Percentiles rank a stretch among this genome's conserved stretches.
phyloP scores from a whole-genome alignment of 1,139 yeast genomes.

The Meyerozyma sp. region DNA sequence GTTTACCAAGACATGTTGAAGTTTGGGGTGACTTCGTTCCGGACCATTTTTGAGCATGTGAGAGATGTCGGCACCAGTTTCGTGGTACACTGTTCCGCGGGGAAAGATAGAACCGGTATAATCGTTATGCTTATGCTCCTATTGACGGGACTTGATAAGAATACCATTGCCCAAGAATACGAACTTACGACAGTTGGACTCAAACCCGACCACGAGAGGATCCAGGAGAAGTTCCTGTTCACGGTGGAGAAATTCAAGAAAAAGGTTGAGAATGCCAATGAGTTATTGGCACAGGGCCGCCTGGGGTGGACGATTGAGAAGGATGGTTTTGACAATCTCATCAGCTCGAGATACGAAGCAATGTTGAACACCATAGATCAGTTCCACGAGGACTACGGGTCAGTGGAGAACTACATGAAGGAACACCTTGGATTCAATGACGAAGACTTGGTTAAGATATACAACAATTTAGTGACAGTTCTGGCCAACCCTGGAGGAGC shows the following conservation, averaged over 20 bases:
- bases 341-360: constrained; percentile 66
- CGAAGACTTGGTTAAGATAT: constrained; percentile 47
- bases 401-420: constrained; percentile 47
- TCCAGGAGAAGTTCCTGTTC: constrained; percentile 28
- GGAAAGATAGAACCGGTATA: constrained; percentile 83
- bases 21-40: constrained; percentile 42
- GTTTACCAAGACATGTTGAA: constrained; percentile 60
- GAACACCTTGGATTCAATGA: constrained; percentile 41
- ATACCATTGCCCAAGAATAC: constrained; percentile 65
- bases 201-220: constrained; percentile 39
- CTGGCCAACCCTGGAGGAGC: not conserved
- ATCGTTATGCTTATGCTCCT: constrained; percentile 62
- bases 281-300: constrained; percentile 28
- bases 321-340: constrained; percentile 51
- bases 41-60: constrained; percentile 45
- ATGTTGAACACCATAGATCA: constrained; percentile 60
- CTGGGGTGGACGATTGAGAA: constrained; percentile 35
- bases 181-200: constrained; percentile 71
- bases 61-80: constrained; percentile 48
- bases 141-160: constrained; percentile 59
- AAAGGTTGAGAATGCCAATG: constrained; percentile 21
- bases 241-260: constrained; percentile 24
- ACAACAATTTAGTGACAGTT: constrained; percentile 32
- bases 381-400: constrained; percentile 49
- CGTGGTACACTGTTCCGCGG: constrained; percentile 77